phyloP scores from a whole-genome alignment of 2,329 filamentous ascomycete genomes.

The Ploettnerulaceae sp. region DNA sequence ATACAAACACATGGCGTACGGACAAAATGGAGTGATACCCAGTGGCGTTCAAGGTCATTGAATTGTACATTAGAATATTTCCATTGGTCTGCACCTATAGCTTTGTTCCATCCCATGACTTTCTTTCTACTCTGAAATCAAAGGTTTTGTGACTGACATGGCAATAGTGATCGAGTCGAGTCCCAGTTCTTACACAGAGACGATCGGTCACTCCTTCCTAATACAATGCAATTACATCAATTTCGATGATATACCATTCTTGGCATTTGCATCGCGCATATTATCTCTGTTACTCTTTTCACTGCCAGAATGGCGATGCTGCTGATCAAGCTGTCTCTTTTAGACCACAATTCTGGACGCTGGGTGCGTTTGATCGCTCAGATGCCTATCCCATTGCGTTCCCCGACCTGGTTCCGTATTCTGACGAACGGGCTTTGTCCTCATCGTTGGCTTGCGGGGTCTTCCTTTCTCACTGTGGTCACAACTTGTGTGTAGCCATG shows the following conservation, averaged over 20 bases:
- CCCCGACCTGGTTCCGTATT: neutral
- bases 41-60: constrained; percentile 23
- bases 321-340: constrained; percentile 9
- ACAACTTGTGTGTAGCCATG: constrained; percentile 44
- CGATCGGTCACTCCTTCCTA: constrained; percentile 18
- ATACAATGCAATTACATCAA: constrained; percentile 2
- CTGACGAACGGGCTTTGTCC: neutral
- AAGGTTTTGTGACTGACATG: constrained; percentile 24
- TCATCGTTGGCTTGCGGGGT: constrained; percentile 22
- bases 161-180: constrained; percentile 30
- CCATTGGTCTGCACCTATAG: constrained; percentile 1
- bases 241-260: neutral
- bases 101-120: constrained; percentile 6
- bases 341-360: neutral
- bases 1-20: constrained; percentile 24
- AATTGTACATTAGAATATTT: constrained; percentile 25
- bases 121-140: constrained; percentile 4
- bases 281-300: neutral
- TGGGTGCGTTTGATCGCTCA: neutral
- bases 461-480: constrained; percentile 50
- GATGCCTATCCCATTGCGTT: neutral
- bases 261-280: neutral
- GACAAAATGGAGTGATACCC: constrained; percentile 28
- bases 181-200: constrained; percentile 14
- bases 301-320: constrained; percentile 13